phyloP scores from a whole-genome alignment of 257 asterid genomes.

The Nyctanthes arbortristis region DNA sequence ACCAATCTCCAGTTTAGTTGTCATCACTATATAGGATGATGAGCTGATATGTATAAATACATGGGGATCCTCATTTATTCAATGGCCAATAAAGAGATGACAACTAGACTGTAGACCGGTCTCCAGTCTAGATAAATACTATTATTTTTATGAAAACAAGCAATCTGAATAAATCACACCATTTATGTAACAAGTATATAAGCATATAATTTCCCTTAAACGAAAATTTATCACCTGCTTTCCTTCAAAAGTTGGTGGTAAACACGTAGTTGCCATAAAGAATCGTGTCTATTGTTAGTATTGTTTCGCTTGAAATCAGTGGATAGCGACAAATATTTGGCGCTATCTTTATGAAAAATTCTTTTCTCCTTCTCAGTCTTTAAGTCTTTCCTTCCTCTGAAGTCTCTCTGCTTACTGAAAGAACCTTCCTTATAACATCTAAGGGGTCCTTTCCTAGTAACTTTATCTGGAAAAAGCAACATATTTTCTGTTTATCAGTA shows the following conservation, averaged over 20 bases:
- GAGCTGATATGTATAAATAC: too few relatives aligned
- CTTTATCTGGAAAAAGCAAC: slow-evolving; percentile 42
- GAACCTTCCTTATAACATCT: slow-evolving; percentile 40
- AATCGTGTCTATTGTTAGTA: slow-evolving; percentile 36
- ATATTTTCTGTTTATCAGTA: slow-evolving; percentile 26
- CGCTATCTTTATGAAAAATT: slow-evolving; percentile 29
- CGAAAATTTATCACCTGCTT: slow-evolving; percentile 58
- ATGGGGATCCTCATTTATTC: too few relatives aligned
- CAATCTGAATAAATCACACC: slow-evolving; percentile 10
- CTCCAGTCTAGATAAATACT: too few relatives aligned
- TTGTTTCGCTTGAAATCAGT: slow-evolving; percentile 49
- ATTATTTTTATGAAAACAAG: slow-evolving; percentile 10
- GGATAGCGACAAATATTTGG: slow-evolving; percentile 34
- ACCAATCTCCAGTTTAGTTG: too few relatives aligned
- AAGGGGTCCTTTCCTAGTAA: slow-evolving; percentile 40
- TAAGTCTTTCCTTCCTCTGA: slow-evolving; percentile 39
- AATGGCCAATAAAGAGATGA: too few relatives aligned
- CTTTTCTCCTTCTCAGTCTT: slow-evolving; percentile 38
- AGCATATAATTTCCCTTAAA: neutral
- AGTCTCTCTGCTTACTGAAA: slow-evolving; percentile 44
- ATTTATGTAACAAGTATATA: slow-evolving; percentile 10
- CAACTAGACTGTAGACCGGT: too few relatives aligned
- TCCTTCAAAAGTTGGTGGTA: slow-evolving; percentile 76
- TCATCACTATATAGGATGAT: too few relatives aligned
- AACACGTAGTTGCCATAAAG: slow-evolving; percentile 62